Percentiles rank a stretch among this genome's conserved stretches.
phyloP scores from a whole-genome alignment of 441 rosid species.

The Breynia disticha region DNA sequence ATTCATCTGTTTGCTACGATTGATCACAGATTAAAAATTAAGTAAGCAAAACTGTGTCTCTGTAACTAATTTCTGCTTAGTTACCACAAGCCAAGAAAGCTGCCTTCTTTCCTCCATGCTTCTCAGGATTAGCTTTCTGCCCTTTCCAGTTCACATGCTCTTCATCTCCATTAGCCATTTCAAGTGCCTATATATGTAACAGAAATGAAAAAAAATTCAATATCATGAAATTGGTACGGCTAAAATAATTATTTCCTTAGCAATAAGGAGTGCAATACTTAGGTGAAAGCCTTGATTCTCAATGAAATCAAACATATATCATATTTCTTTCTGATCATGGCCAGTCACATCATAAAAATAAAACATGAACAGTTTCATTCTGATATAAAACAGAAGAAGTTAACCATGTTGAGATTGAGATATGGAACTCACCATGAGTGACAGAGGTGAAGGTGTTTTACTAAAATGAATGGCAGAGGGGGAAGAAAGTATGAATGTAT shows the following conservation, averaged over 20 bases:
- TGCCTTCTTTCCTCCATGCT: conserved; percentile 40
- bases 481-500: too few species aligned
- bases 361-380: neutral
- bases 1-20: neutral
- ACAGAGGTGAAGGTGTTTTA: neutral
- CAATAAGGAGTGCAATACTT: too few species aligned
- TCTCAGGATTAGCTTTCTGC: conserved; percentile 21
- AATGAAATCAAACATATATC: too few species aligned
- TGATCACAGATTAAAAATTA: neutral
- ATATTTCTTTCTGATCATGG: too few species aligned
- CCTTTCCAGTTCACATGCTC: conserved; percentile 46
- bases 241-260: neutral
- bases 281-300: too few species aligned
- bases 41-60: neutral
- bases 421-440: neutral
- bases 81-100: conserved; percentile 42
- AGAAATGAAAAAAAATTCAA: neutral
- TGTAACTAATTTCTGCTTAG: neutral
- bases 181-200: conserved; percentile 12
- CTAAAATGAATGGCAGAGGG: too few species aligned
- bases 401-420: neutral
- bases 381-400: neutral
- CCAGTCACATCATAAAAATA: too few species aligned
- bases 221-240: neutral
- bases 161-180: conserved; percentile 11